phyloP scores from a whole-genome alignment of 306 rosid species.

The Lagenaria siceraria region DNA sequence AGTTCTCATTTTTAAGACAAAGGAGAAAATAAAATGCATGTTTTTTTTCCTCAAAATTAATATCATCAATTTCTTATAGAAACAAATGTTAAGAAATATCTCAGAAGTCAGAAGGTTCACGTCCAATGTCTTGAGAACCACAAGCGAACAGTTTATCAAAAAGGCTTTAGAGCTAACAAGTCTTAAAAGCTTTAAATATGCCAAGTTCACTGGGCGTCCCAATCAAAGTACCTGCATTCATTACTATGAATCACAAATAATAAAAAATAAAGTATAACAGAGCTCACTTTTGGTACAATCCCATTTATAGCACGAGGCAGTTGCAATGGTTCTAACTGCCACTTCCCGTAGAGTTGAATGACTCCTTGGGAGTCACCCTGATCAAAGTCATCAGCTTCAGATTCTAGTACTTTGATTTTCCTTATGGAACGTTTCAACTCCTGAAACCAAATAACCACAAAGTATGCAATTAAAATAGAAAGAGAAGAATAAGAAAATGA shows the following conservation, averaged over 20 bases:
- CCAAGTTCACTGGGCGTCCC: neutral
- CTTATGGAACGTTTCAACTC: slow-evolving; percentile 44
- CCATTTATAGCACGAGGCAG: slow-evolving; percentile 79
- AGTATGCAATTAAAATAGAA: slow-evolving; percentile 1
- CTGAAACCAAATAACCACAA: slow-evolving; percentile 22
- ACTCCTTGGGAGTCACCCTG: slow-evolving; percentile 35
- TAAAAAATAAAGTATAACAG: slow-evolving; percentile 2
- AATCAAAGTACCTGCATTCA: neutral
- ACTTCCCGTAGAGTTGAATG: slow-evolving; percentile 64
- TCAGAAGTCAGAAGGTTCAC: neutral
- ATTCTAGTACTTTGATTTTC: slow-evolving; percentile 38
- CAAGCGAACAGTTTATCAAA: neutral
- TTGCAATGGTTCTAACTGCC: slow-evolving; percentile 79
- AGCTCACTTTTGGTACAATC: slow-evolving; percentile 70
- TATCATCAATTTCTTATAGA: neutral
- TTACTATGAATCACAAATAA: slow-evolving; percentile 2
- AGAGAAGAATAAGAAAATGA: neutral
- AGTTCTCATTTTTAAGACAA: neutral
- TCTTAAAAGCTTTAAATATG: neutral
- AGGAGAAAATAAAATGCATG: neutral
- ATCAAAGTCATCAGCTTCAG: slow-evolving; percentile 43
- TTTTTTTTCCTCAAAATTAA: neutral
- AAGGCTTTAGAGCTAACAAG: neutral
- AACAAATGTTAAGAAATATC: neutral
- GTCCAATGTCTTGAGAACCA: neutral